Evolutionary conservation across 108 stramenopile species (phyloP).

Genomic region (Craspedostauros australis): DNA sequence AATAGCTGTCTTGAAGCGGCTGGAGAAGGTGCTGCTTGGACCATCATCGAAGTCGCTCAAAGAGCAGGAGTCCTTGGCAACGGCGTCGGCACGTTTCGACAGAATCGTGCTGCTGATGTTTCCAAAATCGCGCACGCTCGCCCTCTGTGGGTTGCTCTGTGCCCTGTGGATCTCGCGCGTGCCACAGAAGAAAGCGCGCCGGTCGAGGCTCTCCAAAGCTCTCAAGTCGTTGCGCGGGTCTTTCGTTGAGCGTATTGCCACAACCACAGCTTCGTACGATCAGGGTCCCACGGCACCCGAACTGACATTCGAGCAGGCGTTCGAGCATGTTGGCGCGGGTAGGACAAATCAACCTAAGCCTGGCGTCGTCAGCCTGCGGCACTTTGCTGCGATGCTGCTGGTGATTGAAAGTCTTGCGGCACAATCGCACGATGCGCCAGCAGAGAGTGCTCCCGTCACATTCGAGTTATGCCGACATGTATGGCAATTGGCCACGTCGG

Average conservation of each 20-base stretch:
- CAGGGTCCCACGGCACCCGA: not conserved
- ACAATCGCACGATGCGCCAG: too few species aligned
- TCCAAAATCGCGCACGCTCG: conserved; percentile 7
- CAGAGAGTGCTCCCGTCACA: too few species aligned
- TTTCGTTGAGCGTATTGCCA: not conserved
- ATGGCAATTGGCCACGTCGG: not conserved
- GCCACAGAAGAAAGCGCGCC: conserved; percentile 24
- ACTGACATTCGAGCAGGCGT: not conserved
- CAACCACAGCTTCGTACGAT: not conserved
- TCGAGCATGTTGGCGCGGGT: conserved; percentile 16
- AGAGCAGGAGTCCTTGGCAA: too few species aligned
- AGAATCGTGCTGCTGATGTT: too few species aligned
- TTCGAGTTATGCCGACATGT: too few species aligned
- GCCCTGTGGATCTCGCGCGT: conserved; percentile 7
- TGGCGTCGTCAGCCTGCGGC: conserved; percentile 1
- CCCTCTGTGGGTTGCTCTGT: conserved; percentile 5
- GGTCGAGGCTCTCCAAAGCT: conserved; percentile 12
- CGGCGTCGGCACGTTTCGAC: too few species aligned
- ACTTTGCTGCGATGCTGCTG: conserved; percentile 2
- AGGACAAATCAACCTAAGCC: not conserved
- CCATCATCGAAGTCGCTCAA: not conserved
- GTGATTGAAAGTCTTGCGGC: not conserved
- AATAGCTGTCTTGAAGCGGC: not conserved
- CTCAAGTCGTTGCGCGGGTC: conserved; percentile 13
- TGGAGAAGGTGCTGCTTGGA: not conserved